Percentiles rank a stretch among this genome's conserved stretches.
Conservation (phyloP, 768 basidiomycete genomes). For the Boletus sp. region DNA sequence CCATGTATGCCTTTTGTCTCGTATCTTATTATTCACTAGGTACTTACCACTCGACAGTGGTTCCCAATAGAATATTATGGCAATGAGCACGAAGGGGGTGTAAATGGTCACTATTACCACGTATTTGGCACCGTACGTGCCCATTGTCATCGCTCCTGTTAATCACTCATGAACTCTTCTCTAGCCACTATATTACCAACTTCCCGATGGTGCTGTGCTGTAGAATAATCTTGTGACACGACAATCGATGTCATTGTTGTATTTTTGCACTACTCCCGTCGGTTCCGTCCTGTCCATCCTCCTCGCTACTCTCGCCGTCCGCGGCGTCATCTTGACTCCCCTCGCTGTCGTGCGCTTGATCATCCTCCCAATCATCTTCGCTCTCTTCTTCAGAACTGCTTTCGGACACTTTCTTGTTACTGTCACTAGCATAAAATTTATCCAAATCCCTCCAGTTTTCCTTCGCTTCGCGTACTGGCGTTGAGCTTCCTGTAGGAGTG, state of each 20-base stretch:
- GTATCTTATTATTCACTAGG: not conserved
- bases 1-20: slow-evolving; percentile 46
- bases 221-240: slow-evolving; percentile 19
- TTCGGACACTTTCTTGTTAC: slow-evolving; percentile 35
- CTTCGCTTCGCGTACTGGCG: slow-evolving; percentile 44
- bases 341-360: slow-evolving; percentile 26
- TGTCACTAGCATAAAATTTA: slow-evolving; percentile 62
- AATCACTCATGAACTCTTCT: slow-evolving; percentile 1
- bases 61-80: slow-evolving; percentile 74
- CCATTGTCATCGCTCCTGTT: not conserved
- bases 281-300: slow-evolving; percentile 16
- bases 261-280: slow-evolving; percentile 14
- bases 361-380: slow-evolving; percentile 32
- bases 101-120: slow-evolving; percentile 73
- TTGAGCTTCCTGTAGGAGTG: slow-evolving; percentile 51
- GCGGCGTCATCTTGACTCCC: slow-evolving; percentile 30
- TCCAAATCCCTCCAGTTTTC: slow-evolving; percentile 62
- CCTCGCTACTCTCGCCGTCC: slow-evolving; percentile 19
- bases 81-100: slow-evolving; percentile 49
- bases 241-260: slow-evolving; percentile 11
- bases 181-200: slow-evolving; percentile 54
- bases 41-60: slow-evolving; percentile 48
- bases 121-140: slow-evolving; percentile 66
- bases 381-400: slow-evolving; percentile 30
- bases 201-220: slow-evolving; percentile 44